Percentiles rank a stretch among this genome's conserved stretches.
phyloP scores from a whole-genome alignment of 2,329 filamentous ascomycete genomes.

The Alternaria sp. region DNA sequence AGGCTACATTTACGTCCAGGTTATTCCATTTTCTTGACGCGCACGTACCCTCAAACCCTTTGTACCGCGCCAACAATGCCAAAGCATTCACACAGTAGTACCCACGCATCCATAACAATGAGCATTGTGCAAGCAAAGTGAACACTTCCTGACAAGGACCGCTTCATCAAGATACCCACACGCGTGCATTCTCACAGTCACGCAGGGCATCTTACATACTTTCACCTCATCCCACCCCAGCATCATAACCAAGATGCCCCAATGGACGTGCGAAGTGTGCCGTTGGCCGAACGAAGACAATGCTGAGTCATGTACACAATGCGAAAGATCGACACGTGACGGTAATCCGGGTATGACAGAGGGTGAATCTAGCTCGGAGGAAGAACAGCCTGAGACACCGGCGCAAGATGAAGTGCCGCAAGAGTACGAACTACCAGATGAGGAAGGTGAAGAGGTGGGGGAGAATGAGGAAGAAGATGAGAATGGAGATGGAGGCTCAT shows the following conservation, averaged over 20 bases:
- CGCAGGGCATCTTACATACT: neutral
- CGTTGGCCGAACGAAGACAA: neutral
- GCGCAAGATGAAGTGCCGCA: neutral
- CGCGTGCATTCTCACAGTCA: neutral
- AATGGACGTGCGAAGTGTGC: neutral
- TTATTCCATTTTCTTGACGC: neutral
- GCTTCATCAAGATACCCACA: neutral
- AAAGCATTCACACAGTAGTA: neutral
- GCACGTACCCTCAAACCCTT: accelerated
- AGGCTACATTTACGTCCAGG: neutral
- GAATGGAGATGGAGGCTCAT: neutral
- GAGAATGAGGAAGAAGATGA: neutral
- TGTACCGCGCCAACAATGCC: neutral
- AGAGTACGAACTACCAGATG: neutral
- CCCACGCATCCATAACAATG: neutral
- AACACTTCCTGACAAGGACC: neutral
- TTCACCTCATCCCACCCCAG: neutral
- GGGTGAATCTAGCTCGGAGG: neutral
- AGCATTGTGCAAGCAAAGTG: neutral
- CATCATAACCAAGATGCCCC: neutral
- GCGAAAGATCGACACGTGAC: neutral
- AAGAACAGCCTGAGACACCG: neutral
- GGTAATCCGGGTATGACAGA: neutral
- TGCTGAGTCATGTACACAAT: neutral
- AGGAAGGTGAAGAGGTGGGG: neutral